Base-by-base conservation (phyloP, 2,329 filamentous ascomycete species). In the Amauroascus verrucosus region DNA sequence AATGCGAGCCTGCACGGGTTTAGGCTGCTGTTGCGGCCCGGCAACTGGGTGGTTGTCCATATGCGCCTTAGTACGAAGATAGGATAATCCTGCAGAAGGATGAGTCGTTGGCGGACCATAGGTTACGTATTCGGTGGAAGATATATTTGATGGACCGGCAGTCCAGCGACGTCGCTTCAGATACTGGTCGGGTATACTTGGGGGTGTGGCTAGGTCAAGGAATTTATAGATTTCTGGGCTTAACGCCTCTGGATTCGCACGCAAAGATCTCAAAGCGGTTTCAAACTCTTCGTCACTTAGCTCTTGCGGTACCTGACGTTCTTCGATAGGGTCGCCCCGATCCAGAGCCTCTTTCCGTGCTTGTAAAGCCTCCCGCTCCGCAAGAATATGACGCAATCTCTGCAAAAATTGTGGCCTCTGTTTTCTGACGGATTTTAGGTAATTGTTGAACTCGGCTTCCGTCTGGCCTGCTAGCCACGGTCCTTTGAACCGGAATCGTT, bases 1-100 rank as follows among this genome's bases (percentile, higher is more conserved):
- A 18, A 84, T 73, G 57, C 82, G 79, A 3, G 80, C 78, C 56
- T 77, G 65, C 2, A 83, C 71, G 0, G 81, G 81, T 3, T 73
- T 62, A 22, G 70, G 70, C 26, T 69, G 61, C 1, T 67, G 66
- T 61, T 82, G 81, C 8, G 82, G 82, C 3, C 82, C 82, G 59
- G 77, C 77, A 28, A 76, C 63, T 1, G 81, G 78, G 62, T 84
- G 80, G 61, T 84, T 84, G 59, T 75, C 69, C 43, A 80, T 67
- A 61, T 77, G 70, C 20, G 77, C 70, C 52, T 74, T 72, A 11
- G 77, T 78, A 47, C 79, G 75, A 2, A 78, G 68, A 63, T 85
- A 84, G 13, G 78, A 77, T 4, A 85, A 70, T 57, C 82, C 82
- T 3, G 79, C 82, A 3, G 79, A 82, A 2, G 82, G 82, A 65